phyloP scores from a whole-genome alignment of 2,329 filamentous ascomycete species.

The Hymenoscyphus linearis region DNA sequence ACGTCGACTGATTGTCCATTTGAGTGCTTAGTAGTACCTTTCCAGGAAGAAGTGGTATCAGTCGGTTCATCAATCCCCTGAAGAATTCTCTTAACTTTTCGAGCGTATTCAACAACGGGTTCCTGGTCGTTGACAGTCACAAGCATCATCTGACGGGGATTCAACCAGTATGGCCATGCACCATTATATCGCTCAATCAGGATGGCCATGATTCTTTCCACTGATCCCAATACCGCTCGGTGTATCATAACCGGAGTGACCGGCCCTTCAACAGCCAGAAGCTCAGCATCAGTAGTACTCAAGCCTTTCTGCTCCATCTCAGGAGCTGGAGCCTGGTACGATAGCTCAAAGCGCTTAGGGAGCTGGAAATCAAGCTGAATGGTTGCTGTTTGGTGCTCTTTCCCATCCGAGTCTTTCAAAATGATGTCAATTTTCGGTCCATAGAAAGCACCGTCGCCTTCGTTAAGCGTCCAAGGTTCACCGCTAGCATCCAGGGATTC shows the following conservation, averaged over 20 bases:
- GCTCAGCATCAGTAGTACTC: slow-evolving; percentile 42
- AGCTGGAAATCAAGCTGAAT: slow-evolving; percentile 89
- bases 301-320: slow-evolving; percentile 51
- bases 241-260: slow-evolving; percentile 77
- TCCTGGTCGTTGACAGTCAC: slow-evolving; percentile 62
- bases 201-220: slow-evolving; percentile 80
- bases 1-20: slow-evolving; percentile 57
- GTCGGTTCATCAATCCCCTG: slow-evolving; percentile 5
- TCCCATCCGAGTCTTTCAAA: slow-evolving; percentile 71
- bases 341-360: slow-evolving; percentile 72
- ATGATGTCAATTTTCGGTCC: slow-evolving; percentile 90
- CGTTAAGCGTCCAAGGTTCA: slow-evolving; percentile 67
- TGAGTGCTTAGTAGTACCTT: background rate
- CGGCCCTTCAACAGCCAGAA: slow-evolving; percentile 48
- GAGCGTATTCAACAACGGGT: slow-evolving; percentile 26
- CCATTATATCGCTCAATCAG: slow-evolving; percentile 79
- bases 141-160: slow-evolving; percentile 70
- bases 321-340: slow-evolving; percentile 66
- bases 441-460: slow-evolving; percentile 84
- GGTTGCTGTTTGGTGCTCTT: slow-evolving; percentile 84
- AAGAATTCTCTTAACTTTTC: slow-evolving; percentile 13
- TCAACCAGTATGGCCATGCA: slow-evolving; percentile 84
- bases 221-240: slow-evolving; percentile 75
- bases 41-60: slow-evolving; percentile 31
- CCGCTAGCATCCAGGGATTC: slow-evolving; percentile 58